Evolutionary conservation across 2,329 filamentous ascomycete species (phyloP).

Genomic region (Exserohilum turcica): DNA sequence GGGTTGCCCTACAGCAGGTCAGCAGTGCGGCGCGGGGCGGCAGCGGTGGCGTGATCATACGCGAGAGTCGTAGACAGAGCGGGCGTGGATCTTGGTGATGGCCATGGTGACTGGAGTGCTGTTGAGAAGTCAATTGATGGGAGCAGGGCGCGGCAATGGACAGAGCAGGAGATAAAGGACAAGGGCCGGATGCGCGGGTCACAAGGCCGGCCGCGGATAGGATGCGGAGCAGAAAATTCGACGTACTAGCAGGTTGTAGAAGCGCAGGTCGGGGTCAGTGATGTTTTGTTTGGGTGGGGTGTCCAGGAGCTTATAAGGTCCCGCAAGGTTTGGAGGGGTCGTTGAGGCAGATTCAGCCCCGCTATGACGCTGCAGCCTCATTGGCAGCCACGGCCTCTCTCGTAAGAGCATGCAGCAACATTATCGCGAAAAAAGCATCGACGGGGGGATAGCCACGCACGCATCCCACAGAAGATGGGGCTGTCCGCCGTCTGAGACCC

Average conservation of each 20-base stretch:
- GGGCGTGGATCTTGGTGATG: constrained; percentile 61
- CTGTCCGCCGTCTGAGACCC: not conserved
- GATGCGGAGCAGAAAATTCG: constrained; percentile 27
- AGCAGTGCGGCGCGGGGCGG: constrained; percentile 6
- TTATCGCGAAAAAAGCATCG: constrained; percentile 29
- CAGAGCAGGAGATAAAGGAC: constrained; percentile 31
- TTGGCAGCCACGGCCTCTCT: constrained; percentile 29
- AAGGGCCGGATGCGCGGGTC: constrained; percentile 31
- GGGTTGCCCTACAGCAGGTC: constrained; percentile 70
- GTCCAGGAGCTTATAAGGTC: constrained; percentile 24
- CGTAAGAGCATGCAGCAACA: constrained; percentile 31
- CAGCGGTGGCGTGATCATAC: constrained; percentile 19
- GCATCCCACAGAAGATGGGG: constrained; percentile 2
- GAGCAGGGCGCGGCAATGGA: constrained; percentile 12
- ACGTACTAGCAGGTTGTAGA: constrained; percentile 42
- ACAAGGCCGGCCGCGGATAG: constrained; percentile 45
- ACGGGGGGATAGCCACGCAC: constrained; percentile 9
- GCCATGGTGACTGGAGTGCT: constrained; percentile 67
- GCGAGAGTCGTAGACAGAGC: constrained; percentile 96
- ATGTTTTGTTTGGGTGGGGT: constrained; percentile 36
- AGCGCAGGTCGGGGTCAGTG: constrained; percentile 27
- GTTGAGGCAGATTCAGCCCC: constrained; percentile 31
- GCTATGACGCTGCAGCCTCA: constrained; percentile 26
- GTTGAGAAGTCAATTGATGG: constrained; percentile 32
- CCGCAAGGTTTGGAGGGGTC: constrained; percentile 30